These are phyloP conservation scores for Anisogramma anomala DNA, from an alignment of 2,329 filamentous ascomycete species.

Conservation along the genomic window DNA sequence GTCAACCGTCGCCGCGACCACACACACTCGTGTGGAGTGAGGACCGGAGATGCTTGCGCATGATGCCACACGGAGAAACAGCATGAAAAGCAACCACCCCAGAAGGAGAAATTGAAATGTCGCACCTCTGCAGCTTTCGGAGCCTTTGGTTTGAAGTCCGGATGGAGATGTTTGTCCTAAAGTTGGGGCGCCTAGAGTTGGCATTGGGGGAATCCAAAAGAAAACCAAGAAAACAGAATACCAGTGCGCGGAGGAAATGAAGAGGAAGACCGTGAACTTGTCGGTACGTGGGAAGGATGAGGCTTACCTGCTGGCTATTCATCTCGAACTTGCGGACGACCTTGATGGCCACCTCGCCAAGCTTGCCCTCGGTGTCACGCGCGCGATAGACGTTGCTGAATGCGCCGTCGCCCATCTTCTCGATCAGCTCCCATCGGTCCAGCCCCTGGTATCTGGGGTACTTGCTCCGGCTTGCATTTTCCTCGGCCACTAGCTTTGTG, in stretches of 20 bases:
- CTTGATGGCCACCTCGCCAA: constrained; percentile 87
- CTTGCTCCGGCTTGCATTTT: constrained; percentile 74
- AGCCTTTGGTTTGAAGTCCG: constrained; percentile 79
- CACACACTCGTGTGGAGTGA: constrained; percentile 16
- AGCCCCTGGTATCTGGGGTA: constrained; percentile 77
- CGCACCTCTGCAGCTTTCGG: constrained; percentile 97
- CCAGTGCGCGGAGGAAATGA: constrained; percentile 17
- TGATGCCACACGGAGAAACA: constrained; percentile 15
- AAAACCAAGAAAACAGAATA: constrained; percentile 16
- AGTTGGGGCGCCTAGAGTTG: constrained; percentile 36
- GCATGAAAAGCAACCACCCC: constrained; percentile 21
- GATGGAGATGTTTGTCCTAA: constrained; percentile 90
- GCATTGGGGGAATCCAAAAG: constrained; percentile 32
- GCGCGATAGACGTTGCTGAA: constrained; percentile 98
- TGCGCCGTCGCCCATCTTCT: constrained; percentile 98
- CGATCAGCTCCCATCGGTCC: constrained; percentile 73
- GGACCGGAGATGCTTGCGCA: constrained; percentile 13
- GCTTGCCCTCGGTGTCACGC: constrained; percentile 57
- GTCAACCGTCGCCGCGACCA: not conserved
- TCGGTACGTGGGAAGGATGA: constrained; percentile 2
- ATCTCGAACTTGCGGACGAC: constrained; percentile 98
- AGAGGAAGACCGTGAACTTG: constrained; percentile 14
- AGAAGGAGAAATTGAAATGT: constrained; percentile 29
- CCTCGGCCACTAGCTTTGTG: constrained; percentile 79
- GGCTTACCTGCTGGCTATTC: constrained; percentile 94